Evolutionary conservation across 169 alveolate species (phyloP).

Genomic region (Cryptosporidium sp.): DNA sequence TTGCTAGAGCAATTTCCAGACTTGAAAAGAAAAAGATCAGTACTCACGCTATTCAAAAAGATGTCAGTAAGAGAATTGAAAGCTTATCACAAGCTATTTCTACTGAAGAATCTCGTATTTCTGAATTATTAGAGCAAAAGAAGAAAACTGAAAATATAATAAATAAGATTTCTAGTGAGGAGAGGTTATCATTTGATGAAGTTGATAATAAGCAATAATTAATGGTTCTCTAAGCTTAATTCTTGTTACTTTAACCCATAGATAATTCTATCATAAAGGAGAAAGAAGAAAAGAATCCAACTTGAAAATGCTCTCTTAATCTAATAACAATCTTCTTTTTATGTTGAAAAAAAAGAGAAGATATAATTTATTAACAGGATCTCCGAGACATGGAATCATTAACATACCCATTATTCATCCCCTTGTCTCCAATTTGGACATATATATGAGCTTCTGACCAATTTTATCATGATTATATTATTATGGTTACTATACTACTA

Average conservation of each 20-base stretch:
- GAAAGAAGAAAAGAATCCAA: too few relatives aligned
- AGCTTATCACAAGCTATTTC: background rate
- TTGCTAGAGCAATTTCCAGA: background rate
- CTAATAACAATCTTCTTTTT: too few relatives aligned
- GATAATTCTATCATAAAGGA: too few relatives aligned
- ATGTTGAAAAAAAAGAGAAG: too few relatives aligned
- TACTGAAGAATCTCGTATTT: background rate
- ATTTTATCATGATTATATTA: too few relatives aligned
- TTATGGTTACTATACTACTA: too few relatives aligned
- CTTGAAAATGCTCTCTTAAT: background rate
- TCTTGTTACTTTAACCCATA: background rate
- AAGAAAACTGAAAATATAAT: background rate
- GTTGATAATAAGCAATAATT: background rate
- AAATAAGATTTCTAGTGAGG: background rate
- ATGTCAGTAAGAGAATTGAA: constrained; percentile 2
- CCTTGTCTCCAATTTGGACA: too few relatives aligned
- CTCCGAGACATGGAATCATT: background rate
- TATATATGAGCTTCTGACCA: too few relatives aligned
- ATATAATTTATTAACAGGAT: background rate
- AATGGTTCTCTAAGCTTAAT: background rate
- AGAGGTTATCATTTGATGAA: background rate
- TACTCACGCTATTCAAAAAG: constrained; percentile 16
- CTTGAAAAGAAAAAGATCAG: constrained; percentile 15
- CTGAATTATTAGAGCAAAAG: constrained; percentile 16
- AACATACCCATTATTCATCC: too few relatives aligned